Conservation (phyloP, 495 filamentous ascomycete species). For the Hyaloscypha variabilis region DNA sequence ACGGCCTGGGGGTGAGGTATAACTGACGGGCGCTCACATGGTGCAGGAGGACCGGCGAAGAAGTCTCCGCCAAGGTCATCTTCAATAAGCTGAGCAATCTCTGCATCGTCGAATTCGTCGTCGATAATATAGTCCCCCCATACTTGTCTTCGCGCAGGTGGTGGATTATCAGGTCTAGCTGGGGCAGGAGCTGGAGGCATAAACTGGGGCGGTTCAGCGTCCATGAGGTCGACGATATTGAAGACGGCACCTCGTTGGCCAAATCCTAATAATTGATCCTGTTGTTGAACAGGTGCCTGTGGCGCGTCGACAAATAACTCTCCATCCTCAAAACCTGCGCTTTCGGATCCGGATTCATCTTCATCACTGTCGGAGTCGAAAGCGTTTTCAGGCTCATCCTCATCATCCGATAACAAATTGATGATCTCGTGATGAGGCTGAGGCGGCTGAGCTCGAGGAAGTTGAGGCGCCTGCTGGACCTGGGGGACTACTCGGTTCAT, state of each 20-base stretch:
- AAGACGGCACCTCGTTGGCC: background rate
- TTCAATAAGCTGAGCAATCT: background rate
- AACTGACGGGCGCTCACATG: background rate
- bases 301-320: background rate
- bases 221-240: background rate
- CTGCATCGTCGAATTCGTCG: background rate
- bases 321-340: background rate
- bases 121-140: background rate
- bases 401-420: conserved; percentile 9
- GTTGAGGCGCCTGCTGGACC: background rate
- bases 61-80: background rate
- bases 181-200: background rate
- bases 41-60: background rate
- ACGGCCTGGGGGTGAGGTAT: background rate
- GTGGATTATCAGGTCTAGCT: background rate
- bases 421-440: background rate
- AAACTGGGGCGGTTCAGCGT: background rate
- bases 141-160: background rate
- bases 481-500: background rate
- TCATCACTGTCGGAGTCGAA: too few relatives aligned
- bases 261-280: background rate
- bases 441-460: background rate
- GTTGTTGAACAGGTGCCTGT: background rate
- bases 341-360: background rate
- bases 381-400: too few relatives aligned